A percentile compares a stretch with the other conserved stretches of the same genome.
Conservation (phyloP, 176 grass and related monocot species). For the Avena insularis region DNA sequence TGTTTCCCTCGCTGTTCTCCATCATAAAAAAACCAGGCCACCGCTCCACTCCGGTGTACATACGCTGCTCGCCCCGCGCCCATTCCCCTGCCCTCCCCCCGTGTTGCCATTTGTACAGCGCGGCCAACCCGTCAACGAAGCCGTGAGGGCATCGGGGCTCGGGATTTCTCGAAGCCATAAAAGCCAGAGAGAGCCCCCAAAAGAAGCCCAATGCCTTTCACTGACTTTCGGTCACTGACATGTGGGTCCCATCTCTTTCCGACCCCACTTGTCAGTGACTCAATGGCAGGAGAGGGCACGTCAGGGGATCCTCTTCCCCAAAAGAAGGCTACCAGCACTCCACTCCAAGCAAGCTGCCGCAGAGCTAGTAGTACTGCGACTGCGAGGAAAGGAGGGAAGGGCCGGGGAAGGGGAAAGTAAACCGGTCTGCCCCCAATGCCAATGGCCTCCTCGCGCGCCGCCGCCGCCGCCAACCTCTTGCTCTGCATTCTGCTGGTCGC, state of each 20-base stretch:
- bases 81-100: neutral
- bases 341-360: conserved; percentile 15
- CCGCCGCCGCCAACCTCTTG: conserved; percentile 37
- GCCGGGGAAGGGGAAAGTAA: neutral
- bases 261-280: no score
- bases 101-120: conserved; percentile 46
- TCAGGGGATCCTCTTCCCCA: no score
- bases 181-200: conserved; percentile 34
- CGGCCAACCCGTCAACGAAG: neutral
- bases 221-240: no score
- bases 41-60: neutral
- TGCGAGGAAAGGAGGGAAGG: neutral
- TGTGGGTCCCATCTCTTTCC: no score
- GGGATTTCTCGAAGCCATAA: conserved; percentile 73
- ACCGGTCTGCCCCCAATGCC: neutral
- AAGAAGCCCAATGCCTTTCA: no score
- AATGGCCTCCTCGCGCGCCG: conserved; percentile 45
- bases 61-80: neutral
- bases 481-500: conserved; percentile 39
- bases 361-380: neutral
- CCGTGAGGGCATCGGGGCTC: conserved; percentile 28
- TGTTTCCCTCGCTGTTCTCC: neutral
- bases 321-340: conserved; percentile 41
- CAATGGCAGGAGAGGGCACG: no score
- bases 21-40: neutral